Percentiles rank a stretch among this genome's conserved stretches.
phyloP scores from a whole-genome alignment of 768 basidiomycete genomes.

The Chalciporus sphaerocephalus region DNA sequence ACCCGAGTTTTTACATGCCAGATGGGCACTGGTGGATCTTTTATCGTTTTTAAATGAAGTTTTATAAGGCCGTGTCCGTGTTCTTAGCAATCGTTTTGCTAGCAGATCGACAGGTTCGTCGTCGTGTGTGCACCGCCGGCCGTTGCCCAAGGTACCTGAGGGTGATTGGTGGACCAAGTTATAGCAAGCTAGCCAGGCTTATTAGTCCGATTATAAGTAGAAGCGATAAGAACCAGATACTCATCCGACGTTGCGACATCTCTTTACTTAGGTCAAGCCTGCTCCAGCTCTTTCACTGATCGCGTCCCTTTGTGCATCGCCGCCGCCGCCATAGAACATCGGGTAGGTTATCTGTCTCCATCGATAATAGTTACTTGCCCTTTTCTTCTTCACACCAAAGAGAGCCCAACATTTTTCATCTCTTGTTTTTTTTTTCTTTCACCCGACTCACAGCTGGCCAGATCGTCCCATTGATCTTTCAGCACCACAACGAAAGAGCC shows the following conservation, averaged over 20 bases:
- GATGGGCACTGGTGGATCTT: constrained; percentile 13
- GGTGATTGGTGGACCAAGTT: constrained; percentile 10
- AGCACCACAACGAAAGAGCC: constrained; percentile 8
- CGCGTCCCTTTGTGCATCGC: too few relatives aligned
- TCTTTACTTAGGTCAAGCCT: too few relatives aligned
- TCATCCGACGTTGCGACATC: neutral
- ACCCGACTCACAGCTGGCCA: constrained; percentile 10
- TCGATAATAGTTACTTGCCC: constrained; percentile 15
- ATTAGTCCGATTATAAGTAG: neutral
- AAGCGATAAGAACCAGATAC: neutral
- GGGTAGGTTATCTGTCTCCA: constrained; percentile 19
- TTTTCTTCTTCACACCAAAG: constrained; percentile 13
- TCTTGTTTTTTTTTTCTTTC: neutral
- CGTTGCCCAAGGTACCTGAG: neutral
- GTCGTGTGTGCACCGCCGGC: too few relatives aligned
- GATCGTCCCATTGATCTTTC: constrained; percentile 8
- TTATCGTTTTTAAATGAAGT: constrained; percentile 23
- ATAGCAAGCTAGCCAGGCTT: neutral
- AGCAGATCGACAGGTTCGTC: constrained; percentile 27
- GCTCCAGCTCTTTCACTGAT: too few relatives aligned
- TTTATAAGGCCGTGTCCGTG: constrained; percentile 4
- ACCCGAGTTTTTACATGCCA: constrained; percentile 13
- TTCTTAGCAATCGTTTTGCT: constrained; percentile 7
- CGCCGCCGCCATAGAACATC: neutral
- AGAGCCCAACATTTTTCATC: constrained; percentile 12